Base-by-base conservation (phyloP, 495 filamentous ascomycete species). In the Jackrogersella multiformis region DNA sequence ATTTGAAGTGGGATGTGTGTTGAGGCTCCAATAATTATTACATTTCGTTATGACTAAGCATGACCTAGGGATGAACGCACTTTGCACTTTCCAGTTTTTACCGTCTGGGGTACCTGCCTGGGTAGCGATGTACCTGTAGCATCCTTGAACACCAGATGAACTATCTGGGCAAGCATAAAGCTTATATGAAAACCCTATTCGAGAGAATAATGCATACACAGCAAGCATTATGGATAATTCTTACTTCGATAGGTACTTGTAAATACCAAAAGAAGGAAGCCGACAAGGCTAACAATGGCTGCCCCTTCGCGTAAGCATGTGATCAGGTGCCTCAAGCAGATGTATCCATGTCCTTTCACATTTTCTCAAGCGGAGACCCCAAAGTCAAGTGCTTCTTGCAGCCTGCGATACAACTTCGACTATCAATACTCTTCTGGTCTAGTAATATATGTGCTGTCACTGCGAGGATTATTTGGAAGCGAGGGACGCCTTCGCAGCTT, bases 351-450 rank as follows among this genome's bases (percentile, higher is more conserved):
- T 41, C 20, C 10, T 6, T 21, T 34, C 45, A 15, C 30, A 7
- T 39, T 38, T 41, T 54, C n/a, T 13, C 49, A 48, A 42, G 21
- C 20, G 53, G 20, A 52, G 60, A 42, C 15, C 39, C 49, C 15
- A 53, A 69, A 69, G 66, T 64, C 66, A 69, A 69, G 66, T 69
- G 66, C 61, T 51, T 42, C 60, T 61, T 69, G 61, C 61, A 69
- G 55, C 61, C 66, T 69, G 66, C 66, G 66, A 64, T 64, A 64
- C 60, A 44, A 64, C 61, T 60, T 55, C 53, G 60, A 44, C 49
- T 38, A 56, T 61, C 56, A 21, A 69, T 64, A 51, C 60, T 59
- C 6, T 64, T 64, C 51, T 48, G 30, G 59, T 49, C 51, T 59
- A 56, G 28, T 16, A 44, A 35, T 28, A 48, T 53, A 56, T 64